phyloP scores from a whole-genome alignment of 2,329 filamentous ascomycete species.

The Aureobasidium sp. region DNA sequence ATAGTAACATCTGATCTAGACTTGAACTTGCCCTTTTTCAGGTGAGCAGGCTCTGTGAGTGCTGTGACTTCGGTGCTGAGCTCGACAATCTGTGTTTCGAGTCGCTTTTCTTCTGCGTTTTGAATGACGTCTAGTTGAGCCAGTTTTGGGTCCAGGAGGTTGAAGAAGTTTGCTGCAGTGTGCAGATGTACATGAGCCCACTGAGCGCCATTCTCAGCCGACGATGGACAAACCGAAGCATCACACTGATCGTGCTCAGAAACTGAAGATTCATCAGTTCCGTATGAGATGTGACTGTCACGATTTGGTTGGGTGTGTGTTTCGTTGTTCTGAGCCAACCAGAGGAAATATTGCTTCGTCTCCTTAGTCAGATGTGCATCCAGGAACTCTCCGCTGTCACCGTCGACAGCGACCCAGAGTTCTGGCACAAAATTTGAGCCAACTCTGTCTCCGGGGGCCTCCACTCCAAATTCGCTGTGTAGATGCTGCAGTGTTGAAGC shows the following conservation, averaged over 20 bases:
- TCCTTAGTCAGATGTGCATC: constrained; percentile 73
- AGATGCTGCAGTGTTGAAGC: constrained; percentile 74
- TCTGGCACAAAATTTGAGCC: constrained; percentile 63
- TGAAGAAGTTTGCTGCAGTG: constrained; percentile 84
- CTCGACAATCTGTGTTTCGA: constrained; percentile 68
- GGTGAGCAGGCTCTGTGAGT: constrained; percentile 67
- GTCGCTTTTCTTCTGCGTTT: constrained; percentile 66
- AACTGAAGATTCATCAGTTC: not conserved
- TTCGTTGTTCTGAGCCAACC: constrained; percentile 32
- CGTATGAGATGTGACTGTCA: not conserved
- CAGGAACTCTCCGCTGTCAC: constrained; percentile 71
- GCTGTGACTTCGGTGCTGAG: constrained; percentile 72
- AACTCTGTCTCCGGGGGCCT: constrained; percentile 24
- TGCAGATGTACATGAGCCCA: constrained; percentile 79
- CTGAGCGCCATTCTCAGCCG: constrained; percentile 19
- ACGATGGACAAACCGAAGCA: not conserved
- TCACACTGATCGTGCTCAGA: not conserved
- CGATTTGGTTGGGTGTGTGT: not conserved
- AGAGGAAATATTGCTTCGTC: constrained; percentile 70
- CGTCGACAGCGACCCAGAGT: constrained; percentile 74
- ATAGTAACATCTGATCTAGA: constrained; percentile 71
- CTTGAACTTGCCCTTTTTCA: constrained; percentile 40
- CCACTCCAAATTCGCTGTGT: constrained; percentile 47
- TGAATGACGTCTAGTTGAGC: constrained; percentile 75
- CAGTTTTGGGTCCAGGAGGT: constrained; percentile 76